phyloP scores from a whole-genome alignment of 805 yeast species.

The Zygoascus bituminiphila region DNA sequence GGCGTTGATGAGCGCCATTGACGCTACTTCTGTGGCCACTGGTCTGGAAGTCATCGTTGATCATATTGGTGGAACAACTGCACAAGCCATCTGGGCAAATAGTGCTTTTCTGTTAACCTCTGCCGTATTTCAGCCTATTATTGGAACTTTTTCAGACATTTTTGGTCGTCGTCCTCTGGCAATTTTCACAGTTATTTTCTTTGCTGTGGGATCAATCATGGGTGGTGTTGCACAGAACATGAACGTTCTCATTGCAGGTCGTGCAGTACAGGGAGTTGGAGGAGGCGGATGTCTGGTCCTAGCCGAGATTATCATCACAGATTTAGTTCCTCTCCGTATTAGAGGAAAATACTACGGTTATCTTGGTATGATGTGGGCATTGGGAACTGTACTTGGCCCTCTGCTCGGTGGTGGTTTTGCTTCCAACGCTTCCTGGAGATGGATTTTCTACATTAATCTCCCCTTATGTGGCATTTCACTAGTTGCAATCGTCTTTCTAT shows the following conservation, averaged over 20 bases:
- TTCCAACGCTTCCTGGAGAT: conserved; percentile 55
- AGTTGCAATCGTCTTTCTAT: conserved; percentile 32
- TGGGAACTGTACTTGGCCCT: conserved; percentile 41
- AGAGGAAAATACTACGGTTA: conserved; percentile 51
- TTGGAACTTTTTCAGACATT: conserved; percentile 14
- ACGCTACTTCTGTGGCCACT: conserved; percentile 15
- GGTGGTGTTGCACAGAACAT: conserved; percentile 47
- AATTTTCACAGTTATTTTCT: conserved; percentile 41
- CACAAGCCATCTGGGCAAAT: conserved; percentile 26
- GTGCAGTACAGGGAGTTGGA: conserved; percentile 51
- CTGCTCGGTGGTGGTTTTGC: conserved; percentile 61
- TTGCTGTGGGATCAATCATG: conserved; percentile 55
- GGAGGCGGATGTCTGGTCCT: conserved; percentile 45
- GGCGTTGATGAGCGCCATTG: conserved; percentile 13
- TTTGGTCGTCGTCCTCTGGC: conserved; percentile 41
- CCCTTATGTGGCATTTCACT: conserved; percentile 54
- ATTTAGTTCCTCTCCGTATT: conserved; percentile 43
- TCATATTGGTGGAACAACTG: conserved; percentile 21
- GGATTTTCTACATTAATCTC: conserved; percentile 67
- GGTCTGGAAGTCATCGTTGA: conserved; percentile 12
- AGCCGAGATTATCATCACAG: conserved; percentile 46
- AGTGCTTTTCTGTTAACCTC: conserved; percentile 23
- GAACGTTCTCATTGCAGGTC: conserved; percentile 59
- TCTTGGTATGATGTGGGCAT: conserved; percentile 25
- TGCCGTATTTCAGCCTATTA: conserved; percentile 14